Base-by-base conservation (phyloP, 2,329 filamentous ascomycete species). In the Calonectria naviculata region DNA sequence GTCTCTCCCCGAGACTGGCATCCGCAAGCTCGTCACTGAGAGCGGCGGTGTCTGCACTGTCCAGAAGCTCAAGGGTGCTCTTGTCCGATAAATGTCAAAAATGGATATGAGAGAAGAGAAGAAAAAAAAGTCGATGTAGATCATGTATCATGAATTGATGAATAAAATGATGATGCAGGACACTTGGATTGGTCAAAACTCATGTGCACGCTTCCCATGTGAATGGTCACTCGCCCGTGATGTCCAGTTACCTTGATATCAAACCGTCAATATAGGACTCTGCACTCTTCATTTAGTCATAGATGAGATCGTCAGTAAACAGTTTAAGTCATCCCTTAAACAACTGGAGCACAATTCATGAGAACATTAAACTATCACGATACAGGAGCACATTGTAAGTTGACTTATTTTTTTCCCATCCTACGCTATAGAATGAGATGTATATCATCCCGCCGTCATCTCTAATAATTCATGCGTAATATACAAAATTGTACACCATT, bases 11-110 rank as follows among this genome's bases (percentile, higher is more conserved):
- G 93, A 93, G 83, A 90, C 92, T 73, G 93, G 89, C 26, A 75
- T 90, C 52, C 89, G 89, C 73, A 91, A 90, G 85, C 86, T 98
- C 75, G 91, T 94, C 74, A 96, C 95, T 4, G 91, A 92, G 82
- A 90, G 87, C 71, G 94, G 94, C 61, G 94, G 94, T 52, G 84
- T 93, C 56, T 98, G 97, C 86, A 96, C 90, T 52, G 95, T 98
- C 72, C 91, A 93, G 84, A 94, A 88, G 70, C 87, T 99, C 80
- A 93, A 92, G 85, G 92, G 91, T 44, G 97, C 94, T 74, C 91
- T 92, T 75, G 94, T 98, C 74, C 91, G 95, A 88, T 98, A 93
- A 85, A 78, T 31, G 24, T 21, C 19, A 47, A 24, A 47, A 26
- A 13, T 26, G 26, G 49, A 65, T n/a, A 67, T n/a, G 64, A 41